Percentiles rank a stretch among this genome's conserved stretches.
These are phyloP conservation scores for Puccinia hordei DNA, from an alignment of 1,284 basidiomycete genomes.

Conservation along the genomic window DNA sequence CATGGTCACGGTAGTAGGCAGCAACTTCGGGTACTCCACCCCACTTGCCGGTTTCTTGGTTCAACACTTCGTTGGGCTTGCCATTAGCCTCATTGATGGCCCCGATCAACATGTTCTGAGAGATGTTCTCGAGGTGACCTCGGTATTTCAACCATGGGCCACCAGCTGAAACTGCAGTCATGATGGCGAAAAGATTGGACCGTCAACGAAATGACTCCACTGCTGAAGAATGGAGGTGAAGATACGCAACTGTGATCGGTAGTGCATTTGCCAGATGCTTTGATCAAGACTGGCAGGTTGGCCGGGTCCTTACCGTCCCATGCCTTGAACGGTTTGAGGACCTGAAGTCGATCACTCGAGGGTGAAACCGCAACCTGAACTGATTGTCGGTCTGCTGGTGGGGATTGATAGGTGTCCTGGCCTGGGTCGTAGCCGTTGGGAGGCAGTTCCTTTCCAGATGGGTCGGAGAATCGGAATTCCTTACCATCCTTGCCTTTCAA, in stretches of 20 bases:
- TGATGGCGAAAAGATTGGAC: constrained; percentile 58
- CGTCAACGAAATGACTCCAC: constrained; percentile 68
- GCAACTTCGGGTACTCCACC: constrained; percentile 81
- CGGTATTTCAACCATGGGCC: constrained; percentile 99
- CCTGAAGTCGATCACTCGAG: constrained; percentile 89
- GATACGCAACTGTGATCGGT: constrained; percentile 62
- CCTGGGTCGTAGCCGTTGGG: constrained; percentile 93
- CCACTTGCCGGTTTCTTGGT: constrained; percentile 84
- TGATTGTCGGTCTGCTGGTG: constrained; percentile 78
- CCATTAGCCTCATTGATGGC: constrained; percentile 93
- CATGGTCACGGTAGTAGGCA: constrained; percentile 82
- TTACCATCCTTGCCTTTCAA: constrained; percentile 90
- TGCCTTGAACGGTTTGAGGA: constrained; percentile 82
- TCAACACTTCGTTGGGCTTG: constrained; percentile 94
- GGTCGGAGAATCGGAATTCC: constrained; percentile 92
- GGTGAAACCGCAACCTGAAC: constrained; percentile 87
- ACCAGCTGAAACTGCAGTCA: constrained; percentile 73
- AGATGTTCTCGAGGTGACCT: constrained; percentile 98
- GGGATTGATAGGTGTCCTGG: constrained; percentile 94
- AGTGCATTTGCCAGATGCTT: constrained; percentile 98
- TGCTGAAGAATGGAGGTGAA: constrained; percentile 51
- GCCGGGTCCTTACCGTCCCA: constrained; percentile 92
- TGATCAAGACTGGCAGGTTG: constrained; percentile 91
- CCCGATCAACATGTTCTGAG: constrained; percentile 95
- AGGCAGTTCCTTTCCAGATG: constrained; percentile 86